Evolutionary conservation across 371 early-diverging fungal species (phyloP).

Genomic region (Mucor lusitanicus): DNA sequence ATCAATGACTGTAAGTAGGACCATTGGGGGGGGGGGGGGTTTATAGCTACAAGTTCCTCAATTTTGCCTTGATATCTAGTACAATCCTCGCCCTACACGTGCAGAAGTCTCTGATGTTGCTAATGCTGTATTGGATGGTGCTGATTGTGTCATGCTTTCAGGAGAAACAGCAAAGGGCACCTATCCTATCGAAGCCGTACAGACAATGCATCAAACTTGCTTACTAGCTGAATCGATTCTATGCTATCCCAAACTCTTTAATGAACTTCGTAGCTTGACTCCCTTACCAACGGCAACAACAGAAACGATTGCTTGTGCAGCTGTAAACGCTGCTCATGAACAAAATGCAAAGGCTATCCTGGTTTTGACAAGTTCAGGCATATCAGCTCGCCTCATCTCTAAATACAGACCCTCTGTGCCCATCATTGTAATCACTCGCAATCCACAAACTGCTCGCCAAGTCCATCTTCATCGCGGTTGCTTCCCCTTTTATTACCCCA

Average conservation of each 20-base stretch:
- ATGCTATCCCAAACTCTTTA: slow-evolving; percentile 77
- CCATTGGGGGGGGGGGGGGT: no score
- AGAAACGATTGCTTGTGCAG: slow-evolving; percentile 93
- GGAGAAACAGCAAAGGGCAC: slow-evolving; percentile 97
- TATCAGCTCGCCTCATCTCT: slow-evolving; percentile 88
- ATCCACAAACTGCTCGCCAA: slow-evolving; percentile 84
- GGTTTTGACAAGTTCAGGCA: slow-evolving; percentile 71
- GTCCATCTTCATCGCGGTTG: slow-evolving; percentile 88
- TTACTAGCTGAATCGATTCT: slow-evolving; percentile 76
- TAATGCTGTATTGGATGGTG: slow-evolving; percentile 96
- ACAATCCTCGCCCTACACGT: slow-evolving; percentile 95
- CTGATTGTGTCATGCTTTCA: slow-evolving; percentile 98
- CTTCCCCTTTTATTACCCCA: slow-evolving; percentile 83
- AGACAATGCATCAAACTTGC: slow-evolving; percentile 78
- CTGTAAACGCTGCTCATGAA: slow-evolving; percentile 87
- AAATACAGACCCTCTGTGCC: slow-evolving; percentile 94
- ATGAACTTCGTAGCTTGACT: slow-evolving; percentile 77
- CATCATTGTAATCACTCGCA: slow-evolving; percentile 88
- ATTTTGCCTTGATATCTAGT: neutral
- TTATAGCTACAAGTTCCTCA: no score
- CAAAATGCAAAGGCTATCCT: slow-evolving; percentile 88
- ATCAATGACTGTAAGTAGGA: slow-evolving; percentile 84
- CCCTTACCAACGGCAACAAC: slow-evolving; percentile 77
- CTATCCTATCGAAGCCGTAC: slow-evolving; percentile 77
- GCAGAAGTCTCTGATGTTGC: slow-evolving; percentile 99